A percentile compares a stretch with the other conserved stretches of the same genome.
These are phyloP conservation scores for Desmodesmus armatus DNA, from an alignment of 139 green algal species.

Conservation along the genomic window DNA sequence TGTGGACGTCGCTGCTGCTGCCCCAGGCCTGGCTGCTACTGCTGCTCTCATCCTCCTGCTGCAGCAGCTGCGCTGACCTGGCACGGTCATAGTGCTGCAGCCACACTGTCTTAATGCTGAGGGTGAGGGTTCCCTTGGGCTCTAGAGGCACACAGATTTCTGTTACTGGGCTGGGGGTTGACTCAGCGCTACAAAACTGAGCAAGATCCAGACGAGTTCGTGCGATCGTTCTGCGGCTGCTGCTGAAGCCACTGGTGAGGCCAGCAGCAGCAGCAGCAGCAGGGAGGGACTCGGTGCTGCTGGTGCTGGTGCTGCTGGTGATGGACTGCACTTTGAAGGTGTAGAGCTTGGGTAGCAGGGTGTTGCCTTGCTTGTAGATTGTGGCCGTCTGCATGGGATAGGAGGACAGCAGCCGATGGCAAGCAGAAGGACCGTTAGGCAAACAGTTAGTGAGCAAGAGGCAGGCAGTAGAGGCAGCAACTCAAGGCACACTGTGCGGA, in stretches of 20 bases:
- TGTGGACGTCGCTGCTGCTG: no score
- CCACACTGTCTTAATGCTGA: constrained; percentile 26
- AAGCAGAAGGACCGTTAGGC: neutral
- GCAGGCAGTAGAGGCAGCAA: neutral
- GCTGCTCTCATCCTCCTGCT: no score
- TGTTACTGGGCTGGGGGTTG: constrained; percentile 29
- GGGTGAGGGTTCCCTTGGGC: constrained; percentile 48
- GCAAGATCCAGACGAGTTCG: constrained; percentile 58
- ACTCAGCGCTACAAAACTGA: constrained; percentile 50
- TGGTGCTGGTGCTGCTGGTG: neutral
- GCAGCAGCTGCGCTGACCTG: neutral
- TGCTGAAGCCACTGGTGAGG: constrained; percentile 36
- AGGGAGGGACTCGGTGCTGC: no score
- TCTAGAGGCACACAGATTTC: constrained; percentile 53
- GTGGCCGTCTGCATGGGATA: constrained; percentile 52
- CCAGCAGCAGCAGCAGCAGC: constrained; percentile 39
- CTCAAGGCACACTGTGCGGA: neutral
- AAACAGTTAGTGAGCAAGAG: no score
- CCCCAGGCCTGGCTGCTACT: no score
- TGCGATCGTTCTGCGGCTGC: constrained; percentile 58
- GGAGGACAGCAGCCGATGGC: neutral
- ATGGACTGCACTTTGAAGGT: constrained; percentile 58
- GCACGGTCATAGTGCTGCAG: constrained; percentile 27
- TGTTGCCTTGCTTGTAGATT: constrained; percentile 52
- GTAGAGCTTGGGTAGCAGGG: constrained; percentile 59